Evolutionary conservation across 1,284 basidiomycete species (phyloP).

Genomic region (Porodaedalea pini): DNA sequence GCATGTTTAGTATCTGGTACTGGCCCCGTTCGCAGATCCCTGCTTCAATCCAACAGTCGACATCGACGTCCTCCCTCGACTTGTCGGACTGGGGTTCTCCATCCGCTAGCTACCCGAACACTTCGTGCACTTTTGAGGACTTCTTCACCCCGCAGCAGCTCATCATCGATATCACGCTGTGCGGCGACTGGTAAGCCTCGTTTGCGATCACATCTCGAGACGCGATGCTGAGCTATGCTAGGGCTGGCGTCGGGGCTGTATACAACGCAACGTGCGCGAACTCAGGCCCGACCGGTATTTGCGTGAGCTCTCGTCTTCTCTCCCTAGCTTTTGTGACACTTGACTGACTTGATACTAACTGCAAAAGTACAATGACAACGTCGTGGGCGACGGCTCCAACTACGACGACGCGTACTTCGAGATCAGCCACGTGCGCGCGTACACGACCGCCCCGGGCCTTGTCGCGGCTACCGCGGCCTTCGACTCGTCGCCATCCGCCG

Average conservation of each 20-base stretch:
- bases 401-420: slow-evolving; percentile 45
- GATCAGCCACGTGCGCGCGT: slow-evolving; percentile 48
- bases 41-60: slow-evolving; percentile 36
- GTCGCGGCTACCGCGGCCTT: slow-evolving; percentile 8
- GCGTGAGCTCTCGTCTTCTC: slow-evolving; percentile 11
- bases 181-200: slow-evolving; percentile 43
- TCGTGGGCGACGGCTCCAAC: slow-evolving; percentile 25
- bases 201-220: neutral
- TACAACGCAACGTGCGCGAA: slow-evolving; percentile 23
- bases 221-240: neutral
- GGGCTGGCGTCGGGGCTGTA: slow-evolving; percentile 23
- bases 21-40: slow-evolving; percentile 47
- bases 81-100: slow-evolving; percentile 51
- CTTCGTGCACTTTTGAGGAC: slow-evolving; percentile 42
- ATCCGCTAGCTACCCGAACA: slow-evolving; percentile 45
- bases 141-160: slow-evolving; percentile 53
- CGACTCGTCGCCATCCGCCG: neutral
- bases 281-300: slow-evolving; percentile 22
- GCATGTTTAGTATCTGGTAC: slow-evolving; percentile 62
- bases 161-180: slow-evolving; percentile 56
- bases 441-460: slow-evolving; percentile 27
- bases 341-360: neutral
- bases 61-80: slow-evolving; percentile 45
- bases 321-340: neutral
- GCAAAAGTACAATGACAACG: slow-evolving; percentile 25